Base-by-base conservation (phyloP, 805 yeast genomes). In the Helenozyma rhizophorensis region DNA sequence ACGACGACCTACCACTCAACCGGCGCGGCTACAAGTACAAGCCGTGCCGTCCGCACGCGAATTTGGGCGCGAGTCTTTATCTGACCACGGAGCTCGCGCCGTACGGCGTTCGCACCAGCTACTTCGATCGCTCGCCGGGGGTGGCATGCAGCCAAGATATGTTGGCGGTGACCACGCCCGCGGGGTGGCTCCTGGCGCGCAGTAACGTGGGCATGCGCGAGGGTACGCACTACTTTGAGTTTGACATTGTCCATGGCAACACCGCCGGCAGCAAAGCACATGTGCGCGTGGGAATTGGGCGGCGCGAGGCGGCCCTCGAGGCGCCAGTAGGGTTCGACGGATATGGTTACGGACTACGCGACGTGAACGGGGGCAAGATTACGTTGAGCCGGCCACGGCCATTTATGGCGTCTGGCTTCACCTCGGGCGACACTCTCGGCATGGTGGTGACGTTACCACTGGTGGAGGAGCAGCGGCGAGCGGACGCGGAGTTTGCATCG, bases 261-360 rank as follows among this genome's bases (percentile, higher is more conserved):
- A 51, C 60, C 21, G 44, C 37, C 36, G 41, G 21, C 13, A 46
- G 43, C 14, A 54, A 50, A 15, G 53, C 64, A 11, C 90, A 89
- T 54, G 87, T 93, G 1, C 62, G 98, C 18, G 52, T 89, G 18
- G 99, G 99, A 0, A 52, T 90, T 23, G 82, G 82, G 0, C 65
- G 97, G 32, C 71, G 87, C 40, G 97, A 90, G 51, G 93, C 96
- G 2, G 76, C 87, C 30, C 58, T 89, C 27, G 97, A 90, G 46
- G 95, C 95, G 0, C 97, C 99, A 0, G 93, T 89, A 5, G 99
- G 99, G 3, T 86, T 76, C 49, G 97, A 93, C 57, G 90, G 88
- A 0, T 93, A 88, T 60, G 90, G 96, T 0, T 90, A 93, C 56
- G 97, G 96, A 2, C 51, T 93, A 2, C 69, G 97, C 38, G 97